Evolutionary conservation across 108 stramenopile genomes (phyloP).

Genomic region (Skeletonema costatum): DNA sequence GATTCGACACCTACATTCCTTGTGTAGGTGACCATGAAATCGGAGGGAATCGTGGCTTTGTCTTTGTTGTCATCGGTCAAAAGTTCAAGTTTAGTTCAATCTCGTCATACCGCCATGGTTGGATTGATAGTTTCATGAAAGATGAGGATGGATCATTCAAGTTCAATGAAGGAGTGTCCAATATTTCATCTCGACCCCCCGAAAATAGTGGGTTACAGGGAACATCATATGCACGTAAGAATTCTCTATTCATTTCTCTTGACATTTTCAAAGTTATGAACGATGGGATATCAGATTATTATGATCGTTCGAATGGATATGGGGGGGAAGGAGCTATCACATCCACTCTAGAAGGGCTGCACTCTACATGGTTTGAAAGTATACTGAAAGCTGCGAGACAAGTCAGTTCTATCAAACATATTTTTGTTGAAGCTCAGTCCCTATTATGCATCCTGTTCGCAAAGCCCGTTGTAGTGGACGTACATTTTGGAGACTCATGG

Average conservation of each 20-base stretch:
- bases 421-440: slow-evolving; percentile 9
- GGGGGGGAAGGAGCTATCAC: slow-evolving; percentile 4
- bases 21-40: slow-evolving; percentile 6
- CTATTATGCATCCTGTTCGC: slow-evolving; percentile 3
- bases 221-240: background rate
- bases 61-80: background rate
- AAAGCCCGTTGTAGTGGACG: background rate
- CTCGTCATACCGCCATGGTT: background rate
- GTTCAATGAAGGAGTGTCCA: background rate
- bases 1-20: background rate
- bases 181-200: background rate
- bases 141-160: background rate
- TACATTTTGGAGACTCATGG: slow-evolving; percentile 1
- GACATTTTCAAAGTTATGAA: background rate
- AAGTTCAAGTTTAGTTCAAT: background rate
- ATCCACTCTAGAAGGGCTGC: background rate
- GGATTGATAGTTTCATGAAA: background rate
- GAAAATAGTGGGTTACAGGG: background rate
- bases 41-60: background rate
- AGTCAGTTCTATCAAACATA: background rate
- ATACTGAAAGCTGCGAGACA: slow-evolving; percentile 1
- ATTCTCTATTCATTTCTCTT: background rate
- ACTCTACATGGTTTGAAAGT: slow-evolving; percentile 4
- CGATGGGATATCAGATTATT: background rate
- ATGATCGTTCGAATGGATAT: background rate